These are phyloP conservation scores for Quercus rubra DNA, from an alignment of 306 rosid species.

Conservation along the genomic window DNA sequence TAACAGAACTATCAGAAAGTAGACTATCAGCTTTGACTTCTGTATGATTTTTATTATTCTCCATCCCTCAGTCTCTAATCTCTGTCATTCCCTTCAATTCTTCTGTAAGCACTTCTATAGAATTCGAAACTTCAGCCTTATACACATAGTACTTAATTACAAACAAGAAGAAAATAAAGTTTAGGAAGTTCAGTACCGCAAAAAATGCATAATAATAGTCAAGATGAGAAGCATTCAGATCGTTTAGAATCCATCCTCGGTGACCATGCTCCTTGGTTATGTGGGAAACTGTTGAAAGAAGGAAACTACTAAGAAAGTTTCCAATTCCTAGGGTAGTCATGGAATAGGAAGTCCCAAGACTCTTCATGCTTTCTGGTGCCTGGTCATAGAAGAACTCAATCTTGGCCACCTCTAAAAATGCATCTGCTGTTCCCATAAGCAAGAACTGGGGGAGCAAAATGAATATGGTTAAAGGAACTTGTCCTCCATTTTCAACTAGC, in stretches of 20 bases:
- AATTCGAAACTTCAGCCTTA: slow-evolving; percentile 75
- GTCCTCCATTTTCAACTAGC: slow-evolving; percentile 31
- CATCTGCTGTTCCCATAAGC: slow-evolving; percentile 77
- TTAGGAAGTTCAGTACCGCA: slow-evolving; percentile 27
- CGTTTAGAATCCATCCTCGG: slow-evolving; percentile 76
- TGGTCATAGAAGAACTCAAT: slow-evolving; percentile 92
- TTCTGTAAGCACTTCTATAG: slow-evolving; percentile 56
- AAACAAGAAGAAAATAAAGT: slow-evolving; percentile 31
- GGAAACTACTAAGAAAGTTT: slow-evolving; percentile 70
- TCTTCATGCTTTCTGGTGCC: slow-evolving; percentile 85
- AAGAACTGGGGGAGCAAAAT: slow-evolving; percentile 79
- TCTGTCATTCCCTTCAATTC: slow-evolving; percentile 49
- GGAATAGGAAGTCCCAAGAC: slow-evolving; percentile 75
- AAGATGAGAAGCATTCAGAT: slow-evolving; percentile 77
- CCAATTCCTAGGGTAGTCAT: slow-evolving; percentile 80
- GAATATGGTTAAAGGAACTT: slow-evolving; percentile 71
- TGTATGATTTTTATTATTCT: background rate
- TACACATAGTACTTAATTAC: slow-evolving; percentile 53
- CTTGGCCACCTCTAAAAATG: slow-evolving; percentile 74
- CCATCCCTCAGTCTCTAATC: background rate
- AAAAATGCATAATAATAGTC: slow-evolving; percentile 85
- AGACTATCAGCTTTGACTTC: background rate
- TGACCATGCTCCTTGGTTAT: slow-evolving; percentile 52
- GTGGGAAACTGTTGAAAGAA: slow-evolving; percentile 63
- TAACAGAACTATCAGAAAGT: background rate